Evolutionary conservation across 2,329 filamentous ascomycete genomes (phyloP), one percentile per base, ranked within the genome.

Genomic region (Metarhizium anisopliae): DNA sequence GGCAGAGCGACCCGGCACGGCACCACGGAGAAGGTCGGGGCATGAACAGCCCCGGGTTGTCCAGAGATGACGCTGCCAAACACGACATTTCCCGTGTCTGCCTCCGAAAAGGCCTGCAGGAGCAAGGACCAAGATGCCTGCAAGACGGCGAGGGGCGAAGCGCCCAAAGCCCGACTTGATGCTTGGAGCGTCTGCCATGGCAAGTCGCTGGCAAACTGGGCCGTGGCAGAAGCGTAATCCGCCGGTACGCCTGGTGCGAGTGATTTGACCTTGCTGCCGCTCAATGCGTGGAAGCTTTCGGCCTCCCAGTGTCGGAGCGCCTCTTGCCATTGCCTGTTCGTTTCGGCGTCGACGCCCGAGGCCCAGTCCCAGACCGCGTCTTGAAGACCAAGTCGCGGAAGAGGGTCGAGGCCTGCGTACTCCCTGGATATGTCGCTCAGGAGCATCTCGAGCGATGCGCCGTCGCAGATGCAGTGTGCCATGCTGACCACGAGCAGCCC

Each of bases 401-500:
- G 55, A n/a, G 51, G 47, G 4, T 47, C 30, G 2, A 59, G 53
- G 58, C 52, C 50, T 5, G 54, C 47, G 51, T 61, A 63, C 20
- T 57, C 54, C 14, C 62, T 58, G 16, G 58, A 53, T 16, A 71
- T 66, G 51, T 72, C 69, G 29, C 63, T 57, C 6, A 70, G 59
- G 5, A 72, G 65, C 6, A 70, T 58, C 50, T 70, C 62, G 43
- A 69, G 49, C 1, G 69, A 71, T 3, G 66, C 68, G 47, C 69
- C 70, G 49, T 72, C 69, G 49, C 69, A 70, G 14, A 72, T 66
- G 29, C 68, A 70, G 57, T 72, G 70, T 20, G 70, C 68, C 57
- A 71, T 65, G 59, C 68, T 67, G 32, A 70, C 57, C n/a, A 69
- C 54, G 10, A 70, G 49, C 6, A 61, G 51, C 10, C 50, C 49